These are phyloP conservation scores for Ogataea nitratoaversa DNA, from an alignment of 805 yeast genomes.

Conservation along the genomic window DNA sequence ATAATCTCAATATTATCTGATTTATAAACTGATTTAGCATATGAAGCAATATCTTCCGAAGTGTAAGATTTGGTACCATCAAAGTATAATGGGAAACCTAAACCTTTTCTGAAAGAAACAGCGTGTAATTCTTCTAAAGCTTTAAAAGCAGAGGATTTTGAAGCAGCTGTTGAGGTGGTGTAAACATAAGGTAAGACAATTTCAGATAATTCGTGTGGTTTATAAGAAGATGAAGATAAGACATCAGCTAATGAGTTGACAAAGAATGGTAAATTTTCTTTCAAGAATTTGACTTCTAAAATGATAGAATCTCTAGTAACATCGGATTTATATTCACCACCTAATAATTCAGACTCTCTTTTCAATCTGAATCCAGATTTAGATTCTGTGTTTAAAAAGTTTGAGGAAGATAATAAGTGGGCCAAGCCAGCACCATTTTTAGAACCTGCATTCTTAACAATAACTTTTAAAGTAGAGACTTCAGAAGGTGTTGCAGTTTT, in stretches of 20 bases:
- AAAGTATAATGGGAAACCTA: slow-evolving; percentile 78
- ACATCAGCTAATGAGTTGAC: slow-evolving; percentile 81
- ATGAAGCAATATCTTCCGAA: slow-evolving; percentile 60
- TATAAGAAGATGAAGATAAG: slow-evolving; percentile 64
- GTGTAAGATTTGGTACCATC: slow-evolving; percentile 57
- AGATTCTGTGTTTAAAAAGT: slow-evolving; percentile 73
- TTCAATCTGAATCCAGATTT: slow-evolving; percentile 89
- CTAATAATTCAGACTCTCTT: slow-evolving; percentile 91
- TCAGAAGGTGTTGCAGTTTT: slow-evolving; percentile 48
- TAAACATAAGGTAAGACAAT: slow-evolving; percentile 74
- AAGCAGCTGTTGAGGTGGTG: slow-evolving; percentile 55
- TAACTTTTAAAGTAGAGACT: slow-evolving; percentile 73
- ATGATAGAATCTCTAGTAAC: slow-evolving; percentile 84
- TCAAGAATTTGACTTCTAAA: slow-evolving; percentile 76
- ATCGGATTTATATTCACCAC: slow-evolving; percentile 68
- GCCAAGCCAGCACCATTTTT: slow-evolving; percentile 73
- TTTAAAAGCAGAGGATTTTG: slow-evolving; percentile 45
- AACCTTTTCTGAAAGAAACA: slow-evolving; percentile 79
- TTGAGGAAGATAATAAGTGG: slow-evolving; percentile 79
- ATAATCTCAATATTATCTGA: slow-evolving; percentile 65
- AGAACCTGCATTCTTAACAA: slow-evolving; percentile 80
- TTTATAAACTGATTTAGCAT: slow-evolving; percentile 65
- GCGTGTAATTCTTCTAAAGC: slow-evolving; percentile 79
- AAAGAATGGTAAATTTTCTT: slow-evolving; percentile 86
- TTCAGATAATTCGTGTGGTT: slow-evolving; percentile 81